Evolutionary conservation across 805 yeast genomes (phyloP).

Genomic region (Blastobotrys americana): DNA sequence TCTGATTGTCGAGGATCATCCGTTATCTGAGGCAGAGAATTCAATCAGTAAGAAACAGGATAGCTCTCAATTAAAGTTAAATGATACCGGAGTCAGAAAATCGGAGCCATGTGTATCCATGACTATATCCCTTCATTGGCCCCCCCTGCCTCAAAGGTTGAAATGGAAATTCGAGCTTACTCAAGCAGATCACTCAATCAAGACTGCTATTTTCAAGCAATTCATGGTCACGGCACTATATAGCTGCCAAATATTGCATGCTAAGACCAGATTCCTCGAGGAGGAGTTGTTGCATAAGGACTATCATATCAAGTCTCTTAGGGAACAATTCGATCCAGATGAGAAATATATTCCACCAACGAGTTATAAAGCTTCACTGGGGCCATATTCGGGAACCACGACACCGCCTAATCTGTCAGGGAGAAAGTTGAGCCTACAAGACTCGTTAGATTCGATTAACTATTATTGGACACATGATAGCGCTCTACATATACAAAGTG

Average conservation of each 20-base stretch:
- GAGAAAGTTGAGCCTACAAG: no score
- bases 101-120: no score
- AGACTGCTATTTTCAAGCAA: not conserved
- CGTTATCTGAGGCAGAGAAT: no score
- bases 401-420: no score
- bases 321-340: conserved; percentile 8
- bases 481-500: no score
- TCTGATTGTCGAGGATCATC: no score
- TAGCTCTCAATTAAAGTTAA: no score
- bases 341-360: conserved; percentile 11
- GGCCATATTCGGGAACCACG: not conserved
- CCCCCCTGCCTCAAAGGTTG: conserved; percentile 10
- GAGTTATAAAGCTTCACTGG: conserved; percentile 1
- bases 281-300: conserved; percentile 10
- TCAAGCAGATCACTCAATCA: not conserved
- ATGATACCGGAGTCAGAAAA: no score
- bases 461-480: no score
- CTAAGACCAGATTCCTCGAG: conserved; percentile 6
- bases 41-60: no score
- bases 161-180: conserved; percentile 8
- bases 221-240: conserved; percentile 4
- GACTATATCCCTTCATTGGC: not conserved
- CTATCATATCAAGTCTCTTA: conserved; percentile 12
- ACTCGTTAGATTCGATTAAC: no score
- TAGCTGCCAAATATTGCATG: conserved; percentile 3